Evolutionary conservation across 164 flowering plant species (phyloP).

Genomic region (Magnolia kwangsiensis): DNA sequence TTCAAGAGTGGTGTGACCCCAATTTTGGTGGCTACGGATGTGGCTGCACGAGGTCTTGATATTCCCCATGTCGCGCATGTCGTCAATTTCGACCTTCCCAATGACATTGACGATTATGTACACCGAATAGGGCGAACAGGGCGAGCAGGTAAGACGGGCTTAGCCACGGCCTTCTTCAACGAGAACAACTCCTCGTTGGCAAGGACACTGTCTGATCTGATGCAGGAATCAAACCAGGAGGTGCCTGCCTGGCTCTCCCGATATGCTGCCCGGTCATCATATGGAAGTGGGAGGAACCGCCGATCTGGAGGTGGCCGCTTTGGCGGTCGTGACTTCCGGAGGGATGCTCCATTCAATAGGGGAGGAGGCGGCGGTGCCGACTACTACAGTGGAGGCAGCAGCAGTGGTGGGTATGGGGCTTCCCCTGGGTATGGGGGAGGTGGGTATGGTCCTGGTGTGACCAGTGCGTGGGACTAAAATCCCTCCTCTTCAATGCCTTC

Average conservation of each 20-base stretch:
- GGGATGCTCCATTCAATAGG: constrained; percentile 40
- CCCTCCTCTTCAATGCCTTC: constrained; percentile 2
- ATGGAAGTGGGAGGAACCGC: constrained; percentile 49
- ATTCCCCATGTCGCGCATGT: constrained; percentile 80
- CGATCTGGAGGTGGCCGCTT: constrained; percentile 62
- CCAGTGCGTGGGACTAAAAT: constrained; percentile 62
- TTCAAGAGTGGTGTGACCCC: constrained; percentile 68
- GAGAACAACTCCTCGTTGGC: constrained; percentile 56
- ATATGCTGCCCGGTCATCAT: constrained; percentile 50
- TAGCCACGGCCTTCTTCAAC: constrained; percentile 78
- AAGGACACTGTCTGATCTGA: constrained; percentile 50
- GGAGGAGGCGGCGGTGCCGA: constrained; percentile 31
- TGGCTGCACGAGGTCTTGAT: constrained; percentile 83
- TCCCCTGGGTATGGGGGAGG: constrained; percentile 32
- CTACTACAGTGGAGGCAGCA: constrained; percentile 37
- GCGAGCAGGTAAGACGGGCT: constrained; percentile 60
- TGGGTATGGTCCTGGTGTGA: constrained; percentile 32
- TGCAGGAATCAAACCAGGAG: constrained; percentile 76
- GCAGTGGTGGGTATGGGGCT: constrained; percentile 33
- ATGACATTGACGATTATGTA: constrained; percentile 77
- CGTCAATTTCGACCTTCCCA: constrained; percentile 75
- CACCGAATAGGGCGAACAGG: constrained; percentile 77
- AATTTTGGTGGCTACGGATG: constrained; percentile 75
- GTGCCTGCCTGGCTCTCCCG: constrained; percentile 68
- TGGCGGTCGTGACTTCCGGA: constrained; percentile 67